These are phyloP conservation scores for Kingdonia uniflora DNA, from an alignment of 164 flowering plant species.

Conservation along the genomic window DNA sequence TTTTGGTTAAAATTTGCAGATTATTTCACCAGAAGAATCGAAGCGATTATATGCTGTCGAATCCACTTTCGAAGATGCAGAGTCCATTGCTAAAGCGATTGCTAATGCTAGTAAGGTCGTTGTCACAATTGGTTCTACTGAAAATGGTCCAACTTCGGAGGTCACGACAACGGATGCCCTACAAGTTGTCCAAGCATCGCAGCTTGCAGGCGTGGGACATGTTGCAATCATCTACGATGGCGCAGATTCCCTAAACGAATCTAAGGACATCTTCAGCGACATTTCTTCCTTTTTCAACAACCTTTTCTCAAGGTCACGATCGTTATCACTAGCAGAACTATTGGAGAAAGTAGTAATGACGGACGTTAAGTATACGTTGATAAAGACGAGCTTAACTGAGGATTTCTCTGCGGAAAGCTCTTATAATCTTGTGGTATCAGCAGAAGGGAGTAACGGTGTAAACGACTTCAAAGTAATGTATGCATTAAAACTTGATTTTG, in stretches of 20 bases:
- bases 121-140: slow-evolving; percentile 69
- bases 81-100: slow-evolving; percentile 78
- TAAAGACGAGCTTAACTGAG: slow-evolving; percentile 64
- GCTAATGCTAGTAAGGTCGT: slow-evolving; percentile 95
- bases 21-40: slow-evolving; percentile 63
- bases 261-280: slow-evolving; percentile 65
- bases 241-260: slow-evolving; percentile 16
- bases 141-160: slow-evolving; percentile 50
- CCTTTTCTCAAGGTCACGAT: slow-evolving; percentile 54
- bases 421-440: slow-evolving; percentile 56
- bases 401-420: slow-evolving; percentile 64
- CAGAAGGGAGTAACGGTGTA: slow-evolving; percentile 39
- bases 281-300: slow-evolving; percentile 70
- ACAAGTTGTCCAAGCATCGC: slow-evolving; percentile 61
- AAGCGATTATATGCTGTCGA: slow-evolving; percentile 77
- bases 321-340: slow-evolving; percentile 47
- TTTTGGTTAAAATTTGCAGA: no score
- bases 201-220: slow-evolving; percentile 75
- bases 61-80: slow-evolving; percentile 48
- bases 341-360: slow-evolving; percentile 48
- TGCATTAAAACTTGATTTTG: slow-evolving; percentile 17
- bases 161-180: slow-evolving; percentile 62
- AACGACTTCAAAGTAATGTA: slow-evolving; percentile 98
- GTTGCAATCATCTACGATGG: slow-evolving; percentile 65
- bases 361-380: slow-evolving; percentile 58